Base-by-base conservation (phyloP, 2,329 filamentous ascomycete species). In the Cercospora berteroae region DNA sequence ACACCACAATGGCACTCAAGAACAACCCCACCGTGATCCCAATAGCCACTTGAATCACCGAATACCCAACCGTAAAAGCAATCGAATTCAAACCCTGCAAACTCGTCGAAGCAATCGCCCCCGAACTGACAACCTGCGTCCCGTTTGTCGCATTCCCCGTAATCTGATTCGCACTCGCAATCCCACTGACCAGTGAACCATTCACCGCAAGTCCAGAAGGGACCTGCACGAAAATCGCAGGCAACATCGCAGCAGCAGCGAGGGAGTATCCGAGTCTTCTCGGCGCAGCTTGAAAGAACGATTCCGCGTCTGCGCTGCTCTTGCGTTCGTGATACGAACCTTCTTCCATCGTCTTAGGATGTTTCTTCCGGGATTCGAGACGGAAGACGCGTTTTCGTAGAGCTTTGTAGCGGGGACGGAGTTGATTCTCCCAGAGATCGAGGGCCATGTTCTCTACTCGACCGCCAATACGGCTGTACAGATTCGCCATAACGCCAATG, bases 171-270 rank as follows among this genome's bases (percentile, higher is more conserved):
- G 87, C 86, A 3, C 82, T 84, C 9, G 83, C 83, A 55, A 89
- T 80, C 13, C 87, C 87, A 0, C 82, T 81, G 1, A 89, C 82
- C 18, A 89, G 75, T 13, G 81, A 84, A 1, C 87, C 87, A 62
- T 81, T 83, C 1, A 87, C 86, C 2, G 86, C 85, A 2, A 89
- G 79, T 1, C 87, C 87, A 2, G 83, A 85, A 0, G 87, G 87
- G 0, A 89, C 87, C 67, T 88, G 85, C 2, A 88, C 86, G 70
- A 96, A 96, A 70, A 97, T 96, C 5, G 90, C 93, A 0, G 93
- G 93, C 9, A 97, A 81, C 84, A 97, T 92, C 1, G 91, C 90
- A 0, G 92, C 92, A 0, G 93, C 93, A 0, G 93, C 93, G 2
- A 96, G 86, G 1, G 90, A 91, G 76, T 94, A 93, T 12, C 90